Evolutionary conservation across 495 filamentous ascomycete species (phyloP), one percentile per base, ranked within the genome.

Genomic region (Parachaetomium inaequale): DNA sequence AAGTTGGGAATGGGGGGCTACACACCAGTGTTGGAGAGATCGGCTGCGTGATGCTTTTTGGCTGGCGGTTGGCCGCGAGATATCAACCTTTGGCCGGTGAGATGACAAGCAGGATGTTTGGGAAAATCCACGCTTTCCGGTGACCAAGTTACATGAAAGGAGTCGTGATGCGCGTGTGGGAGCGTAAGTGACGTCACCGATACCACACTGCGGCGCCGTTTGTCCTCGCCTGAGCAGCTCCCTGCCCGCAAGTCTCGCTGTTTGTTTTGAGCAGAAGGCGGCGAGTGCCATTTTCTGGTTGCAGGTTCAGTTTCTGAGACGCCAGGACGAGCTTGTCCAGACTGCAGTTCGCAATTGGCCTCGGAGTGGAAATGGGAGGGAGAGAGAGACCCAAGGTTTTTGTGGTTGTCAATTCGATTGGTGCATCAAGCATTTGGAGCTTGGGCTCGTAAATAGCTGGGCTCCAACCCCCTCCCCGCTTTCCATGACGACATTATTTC

Each of bases 401-500:
- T 2, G n/a, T 46, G 17, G n/a, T 43, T 43, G 32, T 34, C 32
- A 34, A 11, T 34, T 34, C 32, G 5, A 34, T 34, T 34, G 32
- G 32, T 34, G n/a, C 32, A 34, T 50, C 8, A 15, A 50, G 10
- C 25, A 19, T 26, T 40, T 17, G 36, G 12, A 40, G 12, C 17
- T 40, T 15, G 36, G 36, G 12, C 12, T 15, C 34, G 14, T 40
- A 40, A 40, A 40, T 2, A 40, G 1, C 12, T 12, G 34, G 10
- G 34, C 14, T 36, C 4, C 8, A 11, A 12, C 4, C 10, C 34
- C 36, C 8, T 32, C 4, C 36, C 36, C 3, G 36, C 36, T 5
- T 32, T 32, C 8, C 26, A 57, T 57, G 55, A 57, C 55, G 55
- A 57, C 55, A 57, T 32, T 5, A 34, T 21, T 55, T 42, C n/a